Evolutionary conservation across 345 rosid species (phyloP).

Genomic region (Angophora floribunda): DNA sequence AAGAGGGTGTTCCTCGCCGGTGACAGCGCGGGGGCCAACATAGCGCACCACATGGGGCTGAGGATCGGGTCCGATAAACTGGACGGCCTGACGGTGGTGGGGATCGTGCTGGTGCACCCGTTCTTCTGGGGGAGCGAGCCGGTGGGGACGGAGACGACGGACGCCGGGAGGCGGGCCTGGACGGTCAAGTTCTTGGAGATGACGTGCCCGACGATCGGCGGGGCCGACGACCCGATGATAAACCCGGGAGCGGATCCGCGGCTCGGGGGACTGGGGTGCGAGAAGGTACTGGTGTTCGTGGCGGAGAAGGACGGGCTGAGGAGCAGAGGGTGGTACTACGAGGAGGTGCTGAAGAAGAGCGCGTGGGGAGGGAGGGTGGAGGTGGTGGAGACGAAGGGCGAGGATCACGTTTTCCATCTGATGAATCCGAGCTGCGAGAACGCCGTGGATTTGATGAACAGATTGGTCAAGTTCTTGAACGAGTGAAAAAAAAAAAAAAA

Average conservation of each 20-base stretch:
- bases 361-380: constrained; percentile 1
- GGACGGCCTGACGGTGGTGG: neutral
- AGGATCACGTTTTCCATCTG: constrained; percentile 4
- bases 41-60: constrained; percentile 22
- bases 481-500: neutral
- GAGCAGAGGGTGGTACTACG: neutral
- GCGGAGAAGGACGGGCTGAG: constrained; percentile 23
- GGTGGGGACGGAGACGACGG: neutral
- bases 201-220: constrained; percentile 10
- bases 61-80: constrained; percentile 4
- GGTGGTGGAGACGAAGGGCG: constrained; percentile 4
- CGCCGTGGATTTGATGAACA: neutral
- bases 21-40: constrained; percentile 34
- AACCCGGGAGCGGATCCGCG: constrained; percentile 21
- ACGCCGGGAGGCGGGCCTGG: neutral
- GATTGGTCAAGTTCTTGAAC: constrained; percentile 1
- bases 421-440: neutral
- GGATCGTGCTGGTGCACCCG: constrained; percentile 12
- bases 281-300: constrained; percentile 18
- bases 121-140: constrained; percentile 17
- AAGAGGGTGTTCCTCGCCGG: constrained; percentile 21
- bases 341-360: constrained; percentile 3
- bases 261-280: constrained; percentile 8
- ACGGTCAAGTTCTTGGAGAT: constrained; percentile 1
- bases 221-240: constrained; percentile 23